phyloP scores from a whole-genome alignment of 495 filamentous ascomycete species.

The Aspergillus funiculosus region DNA sequence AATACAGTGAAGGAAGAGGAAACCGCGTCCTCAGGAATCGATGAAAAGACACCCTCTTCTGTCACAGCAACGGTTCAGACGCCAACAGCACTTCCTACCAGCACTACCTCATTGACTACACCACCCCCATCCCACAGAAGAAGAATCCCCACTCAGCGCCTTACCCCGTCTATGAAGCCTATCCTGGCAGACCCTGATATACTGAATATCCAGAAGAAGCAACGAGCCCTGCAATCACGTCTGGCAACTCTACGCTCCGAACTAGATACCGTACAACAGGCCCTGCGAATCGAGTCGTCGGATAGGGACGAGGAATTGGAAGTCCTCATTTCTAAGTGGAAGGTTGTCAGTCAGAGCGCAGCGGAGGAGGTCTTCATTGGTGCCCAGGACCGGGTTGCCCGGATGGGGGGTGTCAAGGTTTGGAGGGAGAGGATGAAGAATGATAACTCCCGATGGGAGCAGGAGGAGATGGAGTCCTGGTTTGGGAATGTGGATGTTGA shows the following conservation, averaged over 20 bases:
- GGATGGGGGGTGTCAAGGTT: constrained; percentile 53
- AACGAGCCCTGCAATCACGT: constrained; percentile 28
- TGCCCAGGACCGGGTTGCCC: constrained; percentile 37
- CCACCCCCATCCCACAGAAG: constrained; percentile 11
- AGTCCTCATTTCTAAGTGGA: constrained; percentile 45
- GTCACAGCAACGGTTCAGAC: constrained; percentile 1
- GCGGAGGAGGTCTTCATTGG: constrained; percentile 47
- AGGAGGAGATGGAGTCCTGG: constrained; percentile 25
- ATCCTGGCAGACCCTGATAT: constrained; percentile 18
- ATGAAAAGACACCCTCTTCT: constrained; percentile 7
- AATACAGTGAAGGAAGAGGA: constrained; percentile 7
- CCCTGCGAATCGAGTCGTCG: constrained; percentile 43
- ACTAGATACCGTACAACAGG: constrained; percentile 47
- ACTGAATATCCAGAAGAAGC: constrained; percentile 13
- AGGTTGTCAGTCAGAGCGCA: constrained; percentile 38
- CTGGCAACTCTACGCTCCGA: constrained; percentile 31
- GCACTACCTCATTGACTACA: constrained; percentile 5
- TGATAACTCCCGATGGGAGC: constrained; percentile 30
- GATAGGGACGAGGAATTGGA: constrained; percentile 44
- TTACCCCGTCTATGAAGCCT: constrained; percentile 11
- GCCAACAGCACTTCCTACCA: background rate
- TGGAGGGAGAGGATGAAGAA: constrained; percentile 47
- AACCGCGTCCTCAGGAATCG: constrained; percentile 7
- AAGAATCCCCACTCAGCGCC: constrained; percentile 1
- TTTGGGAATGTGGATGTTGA: constrained; percentile 12